phyloP scores from a whole-genome alignment of 345 rosid genomes.

The Lepidium didymum region DNA sequence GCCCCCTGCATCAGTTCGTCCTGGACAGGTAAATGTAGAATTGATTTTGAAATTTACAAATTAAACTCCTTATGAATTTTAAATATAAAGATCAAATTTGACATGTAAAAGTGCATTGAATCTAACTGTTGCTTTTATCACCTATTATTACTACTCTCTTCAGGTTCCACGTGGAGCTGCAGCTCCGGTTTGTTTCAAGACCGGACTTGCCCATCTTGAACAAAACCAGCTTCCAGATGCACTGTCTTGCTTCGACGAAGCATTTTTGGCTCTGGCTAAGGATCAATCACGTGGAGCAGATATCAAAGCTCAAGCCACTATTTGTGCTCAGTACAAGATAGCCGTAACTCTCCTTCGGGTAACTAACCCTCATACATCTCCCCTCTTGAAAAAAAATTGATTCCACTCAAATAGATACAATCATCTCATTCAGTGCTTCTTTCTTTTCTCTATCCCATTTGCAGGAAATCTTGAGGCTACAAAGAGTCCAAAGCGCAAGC shows the following conservation, averaged over 20 bases:
- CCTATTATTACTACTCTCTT: not conserved
- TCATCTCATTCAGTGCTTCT: not conserved
- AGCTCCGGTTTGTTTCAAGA: slow-evolving; percentile 87
- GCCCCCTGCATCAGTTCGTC: slow-evolving; percentile 69
- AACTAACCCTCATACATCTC: not conserved
- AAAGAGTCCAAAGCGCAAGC: slow-evolving; percentile 82
- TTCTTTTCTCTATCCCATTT: not conserved
- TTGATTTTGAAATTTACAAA: not conserved
- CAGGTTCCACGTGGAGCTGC: slow-evolving; percentile 97
- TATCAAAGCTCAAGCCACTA: slow-evolving; percentile 94
- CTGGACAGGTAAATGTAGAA: slow-evolving; percentile 69
- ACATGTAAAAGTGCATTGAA: not conserved
- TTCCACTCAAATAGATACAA: not conserved
- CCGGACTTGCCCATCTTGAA: slow-evolving; percentile 93
- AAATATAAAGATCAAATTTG: not conserved
- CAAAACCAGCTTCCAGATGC: slow-evolving; percentile 98
- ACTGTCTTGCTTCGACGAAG: slow-evolving; percentile 90
- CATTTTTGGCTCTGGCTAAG: slow-evolving; percentile 93
- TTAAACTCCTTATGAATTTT: not conserved
- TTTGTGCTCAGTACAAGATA: slow-evolving; percentile 95
- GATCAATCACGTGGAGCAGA: slow-evolving; percentile 95
- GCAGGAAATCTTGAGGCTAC: slow-evolving; percentile 89
- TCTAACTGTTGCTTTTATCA: slow-evolving; percentile 3
- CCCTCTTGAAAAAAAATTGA: not conserved
- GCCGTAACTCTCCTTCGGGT: slow-evolving; percentile 94